phyloP scores from a whole-genome alignment of 2,329 filamentous ascomycete species.

The Colletotrichum simmondsii region DNA sequence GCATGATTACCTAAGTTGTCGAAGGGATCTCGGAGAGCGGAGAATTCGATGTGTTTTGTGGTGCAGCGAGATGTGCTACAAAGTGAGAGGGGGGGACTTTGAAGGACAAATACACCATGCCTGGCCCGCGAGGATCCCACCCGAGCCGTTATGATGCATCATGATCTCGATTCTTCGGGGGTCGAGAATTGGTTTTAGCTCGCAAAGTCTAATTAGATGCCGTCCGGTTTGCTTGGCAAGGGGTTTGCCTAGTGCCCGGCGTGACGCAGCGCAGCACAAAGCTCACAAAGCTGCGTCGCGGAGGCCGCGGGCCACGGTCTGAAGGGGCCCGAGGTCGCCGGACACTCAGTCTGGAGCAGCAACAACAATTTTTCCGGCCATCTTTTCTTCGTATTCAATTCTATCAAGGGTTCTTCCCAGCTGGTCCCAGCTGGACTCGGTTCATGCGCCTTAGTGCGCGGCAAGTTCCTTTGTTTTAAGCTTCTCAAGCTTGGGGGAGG shows the following conservation, averaged over 20 bases:
- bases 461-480: no score
- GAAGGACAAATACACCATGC: slow-evolving; percentile 16
- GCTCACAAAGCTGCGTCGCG: neutral
- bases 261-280: neutral
- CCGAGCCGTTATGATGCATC: neutral
- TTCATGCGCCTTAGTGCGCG: no score
- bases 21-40: neutral
- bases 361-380: neutral
- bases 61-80: neutral
- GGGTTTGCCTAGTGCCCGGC: neutral
- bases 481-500: no score
- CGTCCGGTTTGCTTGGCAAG: neutral
- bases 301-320: slow-evolving; percentile 12
- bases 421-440: neutral
- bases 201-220: neutral
- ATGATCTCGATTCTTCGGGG: neutral
- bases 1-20: neutral
- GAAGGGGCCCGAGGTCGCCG: neutral
- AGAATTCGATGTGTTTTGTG: neutral
- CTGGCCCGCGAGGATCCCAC: neutral
- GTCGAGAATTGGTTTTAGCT: neutral
- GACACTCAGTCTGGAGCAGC: neutral
- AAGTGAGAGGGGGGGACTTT: neutral
- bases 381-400: no score
- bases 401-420: neutral